These are phyloP conservation scores for Fusarium anguioides DNA, from an alignment of 2,329 filamentous ascomycete genomes.

Conservation along the genomic window DNA sequence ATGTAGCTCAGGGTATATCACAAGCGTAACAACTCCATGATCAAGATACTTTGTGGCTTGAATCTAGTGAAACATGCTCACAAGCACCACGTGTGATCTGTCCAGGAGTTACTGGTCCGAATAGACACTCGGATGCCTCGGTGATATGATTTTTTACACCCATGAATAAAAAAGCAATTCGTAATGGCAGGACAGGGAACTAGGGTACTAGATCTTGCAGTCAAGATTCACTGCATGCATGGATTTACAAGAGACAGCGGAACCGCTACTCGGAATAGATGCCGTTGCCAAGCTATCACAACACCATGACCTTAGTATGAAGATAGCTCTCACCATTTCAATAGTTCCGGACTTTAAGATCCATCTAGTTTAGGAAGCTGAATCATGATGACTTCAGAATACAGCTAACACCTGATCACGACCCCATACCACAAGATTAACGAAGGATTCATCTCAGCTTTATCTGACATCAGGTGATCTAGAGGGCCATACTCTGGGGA, in stretches of 20 bases:
- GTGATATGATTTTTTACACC: background rate
- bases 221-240: background rate
- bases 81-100: background rate
- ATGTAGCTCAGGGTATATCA: too few relatives aligned
- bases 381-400: background rate
- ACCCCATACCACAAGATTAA: constrained; percentile 29
- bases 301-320: background rate
- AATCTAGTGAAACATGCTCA: background rate
- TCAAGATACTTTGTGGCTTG: background rate
- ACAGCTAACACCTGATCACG: background rate
- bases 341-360: background rate
- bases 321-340: background rate
- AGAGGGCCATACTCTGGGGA: background rate
- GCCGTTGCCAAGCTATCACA: background rate
- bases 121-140: background rate
- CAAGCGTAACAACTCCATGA: too few relatives aligned
- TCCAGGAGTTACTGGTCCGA: background rate
- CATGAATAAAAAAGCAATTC: background rate
- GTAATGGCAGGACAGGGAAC: background rate
- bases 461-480: constrained; percentile 22
- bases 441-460: constrained; percentile 20
- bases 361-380: background rate
- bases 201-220: background rate
- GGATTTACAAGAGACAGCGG: background rate
- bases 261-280: background rate